Conservation (phyloP, 257 asterid species). For the Lycium ferocissimum region DNA sequence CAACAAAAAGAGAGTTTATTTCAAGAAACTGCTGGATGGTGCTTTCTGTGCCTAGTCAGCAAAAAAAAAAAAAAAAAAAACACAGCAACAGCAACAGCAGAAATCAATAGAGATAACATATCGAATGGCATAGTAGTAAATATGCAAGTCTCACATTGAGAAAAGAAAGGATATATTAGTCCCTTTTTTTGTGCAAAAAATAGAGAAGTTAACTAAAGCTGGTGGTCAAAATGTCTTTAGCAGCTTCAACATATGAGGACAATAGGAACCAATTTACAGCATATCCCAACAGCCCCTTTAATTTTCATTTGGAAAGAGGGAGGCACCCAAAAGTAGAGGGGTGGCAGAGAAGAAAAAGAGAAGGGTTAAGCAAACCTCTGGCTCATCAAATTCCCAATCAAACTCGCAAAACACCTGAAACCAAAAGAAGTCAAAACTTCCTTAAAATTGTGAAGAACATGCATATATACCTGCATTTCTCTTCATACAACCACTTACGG, state of each 20-base stretch:
- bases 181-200: neutral
- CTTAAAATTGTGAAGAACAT: neutral
- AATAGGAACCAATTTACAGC: conserved; percentile 1
- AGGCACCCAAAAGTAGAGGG: neutral
- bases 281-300: neutral
- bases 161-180: neutral
- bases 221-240: neutral
- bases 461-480: neutral
- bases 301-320: neutral
- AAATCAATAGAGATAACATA: neutral
- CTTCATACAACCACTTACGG: neutral
- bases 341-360: neutral
- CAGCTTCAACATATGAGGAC: conserved; percentile 13
- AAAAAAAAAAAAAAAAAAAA: neutral
- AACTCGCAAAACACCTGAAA: conserved; percentile 82
- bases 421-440: conserved; percentile 12
- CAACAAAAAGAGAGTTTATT: neutral
- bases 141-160: neutral
- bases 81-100: neutral
- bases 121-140: neutral
- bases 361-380: conserved; percentile 61
- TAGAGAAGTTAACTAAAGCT: neutral
- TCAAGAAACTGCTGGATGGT: conserved; percentile 19
- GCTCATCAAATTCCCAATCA: conserved; percentile 93
- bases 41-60: neutral